A percentile compares a stretch with the other conserved stretches of the same genome.
Conservation (phyloP, 2,329 filamentous ascomycete genomes). For the Colletotrichum somersetense region DNA sequence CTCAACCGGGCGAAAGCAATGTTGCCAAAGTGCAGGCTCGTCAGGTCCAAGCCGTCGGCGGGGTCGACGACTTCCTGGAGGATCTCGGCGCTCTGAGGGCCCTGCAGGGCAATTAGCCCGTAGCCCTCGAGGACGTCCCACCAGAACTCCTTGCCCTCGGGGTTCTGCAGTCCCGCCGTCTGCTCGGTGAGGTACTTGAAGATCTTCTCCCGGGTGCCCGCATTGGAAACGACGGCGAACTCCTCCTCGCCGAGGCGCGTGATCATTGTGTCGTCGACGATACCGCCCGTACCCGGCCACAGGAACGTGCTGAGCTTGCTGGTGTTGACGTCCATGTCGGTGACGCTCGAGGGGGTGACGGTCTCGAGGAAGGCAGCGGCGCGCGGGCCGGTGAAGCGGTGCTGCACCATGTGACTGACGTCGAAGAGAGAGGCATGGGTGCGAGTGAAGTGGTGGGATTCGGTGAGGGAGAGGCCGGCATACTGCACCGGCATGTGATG, state of each 20-base stretch:
- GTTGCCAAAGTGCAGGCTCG: conserved; percentile 84
- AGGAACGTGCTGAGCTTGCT: conserved; percentile 89
- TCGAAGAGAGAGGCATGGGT: conserved; percentile 92
- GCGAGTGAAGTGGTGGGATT: conserved; percentile 92
- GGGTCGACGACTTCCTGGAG: conserved; percentile 73
- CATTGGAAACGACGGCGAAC: conserved; percentile 97
- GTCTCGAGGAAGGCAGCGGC: conserved; percentile 85
- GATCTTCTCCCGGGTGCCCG: conserved; percentile 91
- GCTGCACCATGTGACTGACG: conserved; percentile 96
- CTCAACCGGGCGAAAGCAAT: conserved; percentile 75
- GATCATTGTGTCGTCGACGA: conserved; percentile 94
- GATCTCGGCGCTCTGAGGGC: conserved; percentile 79
- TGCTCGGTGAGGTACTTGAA: conserved; percentile 79
- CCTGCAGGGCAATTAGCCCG: conserved; percentile 90
- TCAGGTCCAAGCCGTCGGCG: conserved; percentile 66
- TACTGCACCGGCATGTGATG: conserved; percentile 96
- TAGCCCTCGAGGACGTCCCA: conserved; percentile 80
- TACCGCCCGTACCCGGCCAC: conserved; percentile 84
- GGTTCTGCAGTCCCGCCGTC: conserved; percentile 70
- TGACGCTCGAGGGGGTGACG: conserved; percentile 82
- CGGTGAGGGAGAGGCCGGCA: conserved; percentile 78
- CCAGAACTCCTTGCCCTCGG: conserved; percentile 68
- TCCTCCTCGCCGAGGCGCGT: conserved; percentile 79
- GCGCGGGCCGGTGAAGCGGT: conserved; percentile 84
- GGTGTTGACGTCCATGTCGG: conserved; percentile 72